Conservation (phyloP, 1,284 basidiomycete species). For the Tilletia walkeri region DNA sequence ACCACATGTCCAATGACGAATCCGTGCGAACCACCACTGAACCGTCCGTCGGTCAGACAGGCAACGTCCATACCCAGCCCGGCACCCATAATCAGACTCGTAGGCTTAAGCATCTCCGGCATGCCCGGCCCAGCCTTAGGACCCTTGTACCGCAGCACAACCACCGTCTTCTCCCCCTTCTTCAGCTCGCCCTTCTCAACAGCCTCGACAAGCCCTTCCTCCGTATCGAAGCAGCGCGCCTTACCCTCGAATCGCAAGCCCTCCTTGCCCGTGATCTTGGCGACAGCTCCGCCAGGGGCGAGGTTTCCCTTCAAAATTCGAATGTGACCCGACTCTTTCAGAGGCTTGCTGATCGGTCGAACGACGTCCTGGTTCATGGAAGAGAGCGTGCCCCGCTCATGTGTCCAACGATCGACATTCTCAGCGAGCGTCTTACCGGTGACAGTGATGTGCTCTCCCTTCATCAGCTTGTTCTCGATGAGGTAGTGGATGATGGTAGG, state of each 20-base stretch:
- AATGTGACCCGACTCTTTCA: constrained; percentile 53
- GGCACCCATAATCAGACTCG: constrained; percentile 32
- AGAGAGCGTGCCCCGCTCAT: constrained; percentile 55
- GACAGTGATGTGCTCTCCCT: constrained; percentile 54
- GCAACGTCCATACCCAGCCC: constrained; percentile 31
- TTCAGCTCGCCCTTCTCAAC: constrained; percentile 50
- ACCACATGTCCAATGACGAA: constrained; percentile 36
- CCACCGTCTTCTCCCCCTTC: constrained; percentile 55
- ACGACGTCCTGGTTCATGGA: constrained; percentile 44
- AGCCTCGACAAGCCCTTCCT: constrained; percentile 52
- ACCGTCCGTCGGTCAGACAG: constrained; percentile 28
- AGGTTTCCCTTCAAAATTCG: constrained; percentile 54
- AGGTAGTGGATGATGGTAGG: constrained; percentile 59
- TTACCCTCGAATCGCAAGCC: constrained; percentile 52
- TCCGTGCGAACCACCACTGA: constrained; percentile 27
- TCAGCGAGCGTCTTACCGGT: constrained; percentile 52
- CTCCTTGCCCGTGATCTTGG: constrained; percentile 56
- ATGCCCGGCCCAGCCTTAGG: constrained; percentile 47
- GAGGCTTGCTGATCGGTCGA: constrained; percentile 44
- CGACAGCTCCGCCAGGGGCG: constrained; percentile 52
- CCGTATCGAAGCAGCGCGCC: constrained; percentile 54
- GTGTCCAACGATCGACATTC: constrained; percentile 65
- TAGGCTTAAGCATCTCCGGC: constrained; percentile 37
- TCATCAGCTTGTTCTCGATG: constrained; percentile 58
- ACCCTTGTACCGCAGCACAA: constrained; percentile 54